Conservation (phyloP, 768 basidiomycete species). For the Tricholoma matsutake region DNA sequence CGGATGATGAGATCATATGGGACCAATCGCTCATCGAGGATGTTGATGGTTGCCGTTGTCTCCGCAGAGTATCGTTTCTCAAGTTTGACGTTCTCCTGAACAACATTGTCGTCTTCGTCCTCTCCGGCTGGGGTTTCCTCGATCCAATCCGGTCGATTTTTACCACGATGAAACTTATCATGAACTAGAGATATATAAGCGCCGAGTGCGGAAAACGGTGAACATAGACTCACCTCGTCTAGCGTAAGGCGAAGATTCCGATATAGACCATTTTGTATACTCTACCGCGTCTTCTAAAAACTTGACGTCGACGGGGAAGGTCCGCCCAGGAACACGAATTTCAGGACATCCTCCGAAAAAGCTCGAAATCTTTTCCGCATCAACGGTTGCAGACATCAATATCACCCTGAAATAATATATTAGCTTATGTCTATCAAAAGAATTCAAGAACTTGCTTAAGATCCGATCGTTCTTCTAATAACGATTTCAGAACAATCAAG, state of each 20-base stretch:
- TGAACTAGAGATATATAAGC: conserved; percentile 39
- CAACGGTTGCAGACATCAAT: conserved; percentile 95
- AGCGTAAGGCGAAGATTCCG: conserved; percentile 80
- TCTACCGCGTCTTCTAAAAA: conserved; percentile 94
- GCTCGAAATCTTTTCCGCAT: conserved; percentile 82
- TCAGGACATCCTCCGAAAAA: conserved; percentile 88
- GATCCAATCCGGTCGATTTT: conserved; percentile 70
- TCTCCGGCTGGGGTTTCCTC: conserved; percentile 63
- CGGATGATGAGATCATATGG: conserved; percentile 88
- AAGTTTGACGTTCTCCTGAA: conserved; percentile 44
- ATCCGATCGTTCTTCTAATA: conserved; percentile 72
- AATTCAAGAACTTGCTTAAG: conserved; percentile 58
- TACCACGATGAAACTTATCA: conserved; percentile 62
- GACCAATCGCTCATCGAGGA: conserved; percentile 84
- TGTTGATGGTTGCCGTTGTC: conserved; percentile 76
- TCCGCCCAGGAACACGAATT: conserved; percentile 88
- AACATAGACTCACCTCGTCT: conserved; percentile 49
- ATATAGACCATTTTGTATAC: conserved; percentile 71
- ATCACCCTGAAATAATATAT: conserved; percentile 56
- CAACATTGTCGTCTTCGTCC: conserved; percentile 62
- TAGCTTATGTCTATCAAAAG: neutral
- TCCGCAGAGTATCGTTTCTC: conserved; percentile 79
- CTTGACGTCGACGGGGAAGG: conserved; percentile 84
- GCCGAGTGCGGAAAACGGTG: conserved; percentile 1
- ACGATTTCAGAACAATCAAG: conserved; percentile 85